Evolutionary conservation across 805 yeast genomes (phyloP).

Genomic region (Saccharomycopsis malanga): DNA sequence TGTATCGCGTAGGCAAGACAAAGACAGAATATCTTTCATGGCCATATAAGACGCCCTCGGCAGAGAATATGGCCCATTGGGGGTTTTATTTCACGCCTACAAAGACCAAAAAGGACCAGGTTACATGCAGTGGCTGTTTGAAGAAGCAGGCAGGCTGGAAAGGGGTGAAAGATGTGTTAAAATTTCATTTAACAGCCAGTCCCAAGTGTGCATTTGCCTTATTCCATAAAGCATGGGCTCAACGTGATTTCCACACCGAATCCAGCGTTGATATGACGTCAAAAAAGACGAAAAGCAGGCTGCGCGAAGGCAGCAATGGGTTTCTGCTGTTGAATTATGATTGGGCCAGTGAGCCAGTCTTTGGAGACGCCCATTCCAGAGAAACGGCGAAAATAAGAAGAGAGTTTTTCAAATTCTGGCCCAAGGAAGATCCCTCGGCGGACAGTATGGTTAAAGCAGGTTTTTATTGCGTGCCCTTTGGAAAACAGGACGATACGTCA

Average conservation of each 20-base stretch:
- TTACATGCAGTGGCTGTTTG: slow-evolving; percentile 51
- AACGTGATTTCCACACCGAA: slow-evolving; percentile 23
- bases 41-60: slow-evolving; percentile 27
- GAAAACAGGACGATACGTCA: slow-evolving; percentile 45
- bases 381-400: slow-evolving; percentile 31
- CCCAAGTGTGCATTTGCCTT: slow-evolving; percentile 34
- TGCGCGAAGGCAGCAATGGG: background rate
- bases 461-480: slow-evolving; percentile 49
- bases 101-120: slow-evolving; percentile 41
- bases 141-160: slow-evolving; percentile 56
- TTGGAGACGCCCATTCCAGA: slow-evolving; percentile 32
- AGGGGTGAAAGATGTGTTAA: slow-evolving; percentile 39
- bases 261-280: slow-evolving; percentile 24
- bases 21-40: slow-evolving; percentile 21
- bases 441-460: slow-evolving; percentile 52
- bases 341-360: slow-evolving; percentile 22
- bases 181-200: slow-evolving; percentile 36
- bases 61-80: slow-evolving; percentile 40
- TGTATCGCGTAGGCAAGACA: slow-evolving; percentile 16
- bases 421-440: slow-evolving; percentile 37
- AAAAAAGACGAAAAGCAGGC: slow-evolving; percentile 20
- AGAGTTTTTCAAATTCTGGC: slow-evolving; percentile 39
- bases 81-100: slow-evolving; percentile 64
- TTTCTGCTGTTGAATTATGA: slow-evolving; percentile 18
- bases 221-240: slow-evolving; percentile 20